Evolutionary conservation across 2,329 filamentous ascomycete genomes (phyloP), one percentile per base, ranked within the genome.

Genomic region (Emydomyces testavorans): DNA sequence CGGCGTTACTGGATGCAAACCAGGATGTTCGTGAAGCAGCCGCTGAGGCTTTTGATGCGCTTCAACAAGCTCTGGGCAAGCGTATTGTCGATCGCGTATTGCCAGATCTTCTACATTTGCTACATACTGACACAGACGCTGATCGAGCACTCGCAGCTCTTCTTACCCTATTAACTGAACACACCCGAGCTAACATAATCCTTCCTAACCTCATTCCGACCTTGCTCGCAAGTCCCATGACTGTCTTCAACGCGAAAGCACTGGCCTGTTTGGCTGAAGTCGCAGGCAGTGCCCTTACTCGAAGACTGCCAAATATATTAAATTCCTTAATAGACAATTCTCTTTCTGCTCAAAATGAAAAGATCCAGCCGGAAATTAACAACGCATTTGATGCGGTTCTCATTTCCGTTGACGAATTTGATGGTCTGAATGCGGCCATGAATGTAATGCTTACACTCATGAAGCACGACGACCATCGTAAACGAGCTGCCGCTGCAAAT

Each of bases 261-360:
- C 71, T 98, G 54, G 92, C 92, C 31, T 96, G 92, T 21, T 70
- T 98, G 57, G 89, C 93, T 42, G 82, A 89, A 65, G 93, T 98
- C 43, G 90, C 92, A 51, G 83, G 88, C 46, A 76, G 82, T 46
- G 82, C 89, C 46, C 94, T 98, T 85, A 93, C 89, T 57, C 78
- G 92, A 59, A 82, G 87, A 57, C 69, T 98, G 50, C 87, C 90
- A 13, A 84, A 79, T 53, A 94, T 98, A 53, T 78, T 98, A 66
- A 95, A 94, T 64, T 82, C 87, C 2, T 76, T 98, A 38, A 87
- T 96, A 82, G 89, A 96, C 63, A 93, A 88, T 56, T 85, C 94
- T 43, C 80, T 96, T 36, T 57, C 62, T 51, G 75, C 76, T 48
- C 79, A 80, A 54, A 85, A 95, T 49, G 82, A 85, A n/a, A 73